A percentile compares a stretch with the other conserved stretches of the same genome.
Conservation (phyloP, 176 grass and related monocot genomes). For the Raddia distichophylla region DNA sequence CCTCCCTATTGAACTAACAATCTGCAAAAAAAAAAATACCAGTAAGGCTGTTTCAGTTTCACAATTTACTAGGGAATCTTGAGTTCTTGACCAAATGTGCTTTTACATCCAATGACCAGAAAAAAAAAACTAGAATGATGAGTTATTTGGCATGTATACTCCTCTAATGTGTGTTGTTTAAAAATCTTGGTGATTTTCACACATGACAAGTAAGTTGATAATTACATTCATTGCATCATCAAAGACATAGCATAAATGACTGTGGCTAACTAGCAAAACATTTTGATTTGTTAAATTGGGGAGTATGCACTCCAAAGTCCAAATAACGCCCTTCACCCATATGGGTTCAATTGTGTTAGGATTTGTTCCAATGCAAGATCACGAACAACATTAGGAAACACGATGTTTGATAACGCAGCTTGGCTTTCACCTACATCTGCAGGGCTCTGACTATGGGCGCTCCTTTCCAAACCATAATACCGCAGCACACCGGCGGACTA, state of each 20-base stretch:
- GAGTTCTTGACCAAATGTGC: not conserved
- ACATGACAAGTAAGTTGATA: not conserved
- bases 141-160: slow-evolving; percentile 1
- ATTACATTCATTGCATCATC: not conserved
- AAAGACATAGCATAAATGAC: not conserved
- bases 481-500: too few species aligned
- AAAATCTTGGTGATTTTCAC: not conserved
- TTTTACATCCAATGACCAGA: not conserved
- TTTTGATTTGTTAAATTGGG: not conserved
- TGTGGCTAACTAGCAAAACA: not conserved
- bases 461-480: too few species aligned
- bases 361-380: too few species aligned
- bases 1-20: slow-evolving; percentile 10
- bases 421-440: too few species aligned
- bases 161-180: not conserved
- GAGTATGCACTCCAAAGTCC: not conserved
- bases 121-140: slow-evolving; percentile 22
- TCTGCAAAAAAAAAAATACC: not conserved
- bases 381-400: too few species aligned
- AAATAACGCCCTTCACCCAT: not conserved
- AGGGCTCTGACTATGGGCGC: too few species aligned
- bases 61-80: not conserved
- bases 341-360: too few species aligned
- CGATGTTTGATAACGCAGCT: too few species aligned
- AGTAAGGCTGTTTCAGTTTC: not conserved